Evolutionary conservation across 75 land plant genomes (phyloP), one percentile per base, ranked within the genome.

Genomic region (Ceratopteris richardii): DNA sequence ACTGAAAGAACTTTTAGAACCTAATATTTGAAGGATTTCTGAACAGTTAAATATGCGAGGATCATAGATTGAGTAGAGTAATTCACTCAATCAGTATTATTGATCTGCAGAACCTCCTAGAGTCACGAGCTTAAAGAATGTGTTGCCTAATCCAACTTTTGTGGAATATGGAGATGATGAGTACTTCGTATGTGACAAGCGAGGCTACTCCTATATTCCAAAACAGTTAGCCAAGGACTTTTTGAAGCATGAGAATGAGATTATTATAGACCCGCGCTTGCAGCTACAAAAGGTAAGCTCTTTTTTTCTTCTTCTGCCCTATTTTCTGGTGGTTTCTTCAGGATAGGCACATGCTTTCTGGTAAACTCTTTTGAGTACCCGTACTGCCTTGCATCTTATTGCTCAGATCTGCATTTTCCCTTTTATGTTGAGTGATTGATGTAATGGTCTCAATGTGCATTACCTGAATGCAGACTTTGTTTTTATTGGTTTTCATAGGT

Each of bases 61-160:
- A n/a, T n/a, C n/a, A n/a, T n/a, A n/a, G n/a, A n/a, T n/a, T n/a
- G n/a, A n/a, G n/a, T n/a, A n/a, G n/a, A n/a, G n/a, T n/a, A n/a
- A n/a, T n/a, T n/a, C n/a, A n/a, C n/a, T n/a, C n/a, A n/a, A n/a
- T n/a, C n/a, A n/a, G n/a, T n/a, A n/a, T n/a, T n/a, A n/a, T 17
- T 22, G 21, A 61, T 22, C 12, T 29, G 37, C 43, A 77, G 83
- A 80, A 62, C 80, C 80, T 44, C 78, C 80, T 0, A 18, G 78
- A 1, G 44, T 74, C 23, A 77, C 80, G 12, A 77, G 78, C 24
- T 47, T 77, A 25, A 62, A 74, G 31, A 68, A 58, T 54, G 88
- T 88, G 42, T 78, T 80, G 47, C 94, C 94, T 10, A 79, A 80
- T 53, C 76, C 88, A 9, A 88, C 93, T 0, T 81, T 63, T 48